Conservation (phyloP, 2,329 filamentous ascomycete genomes). For the Diaporthe citrichinensis region DNA sequence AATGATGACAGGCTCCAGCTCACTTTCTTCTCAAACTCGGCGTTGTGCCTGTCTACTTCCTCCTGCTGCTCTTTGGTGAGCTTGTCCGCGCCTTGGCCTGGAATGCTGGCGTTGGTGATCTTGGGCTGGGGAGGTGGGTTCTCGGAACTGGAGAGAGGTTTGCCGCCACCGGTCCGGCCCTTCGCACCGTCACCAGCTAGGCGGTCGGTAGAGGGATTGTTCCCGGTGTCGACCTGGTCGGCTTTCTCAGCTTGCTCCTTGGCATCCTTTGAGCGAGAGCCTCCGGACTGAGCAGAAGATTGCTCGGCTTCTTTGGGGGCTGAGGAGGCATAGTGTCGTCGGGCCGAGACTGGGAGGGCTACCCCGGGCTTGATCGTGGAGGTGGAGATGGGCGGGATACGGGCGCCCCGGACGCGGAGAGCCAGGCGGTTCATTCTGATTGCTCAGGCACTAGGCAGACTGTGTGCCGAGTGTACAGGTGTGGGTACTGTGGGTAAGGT, state of each 20-base stretch:
- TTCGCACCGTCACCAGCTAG: slow-evolving; percentile 46
- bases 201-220: slow-evolving; percentile 48
- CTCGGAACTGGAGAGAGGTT: slow-evolving; percentile 51
- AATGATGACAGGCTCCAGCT: background rate
- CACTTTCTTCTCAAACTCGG: slow-evolving; percentile 65
- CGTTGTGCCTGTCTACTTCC: slow-evolving; percentile 72
- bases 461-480: background rate
- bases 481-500: slow-evolving; percentile 35
- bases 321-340: slow-evolving; percentile 41
- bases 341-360: slow-evolving; percentile 2
- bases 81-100: slow-evolving; percentile 50
- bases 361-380: slow-evolving; percentile 5
- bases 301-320: slow-evolving; percentile 46
- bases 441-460: slow-evolving; percentile 13
- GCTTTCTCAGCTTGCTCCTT: slow-evolving; percentile 45
- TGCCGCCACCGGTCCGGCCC: slow-evolving; percentile 57
- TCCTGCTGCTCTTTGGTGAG: slow-evolving; percentile 66
- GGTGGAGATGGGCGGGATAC: slow-evolving; percentile 15
- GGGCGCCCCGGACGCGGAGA: slow-evolving; percentile 33
- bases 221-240: slow-evolving; percentile 42
- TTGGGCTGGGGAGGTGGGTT: slow-evolving; percentile 63
- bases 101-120: slow-evolving; percentile 63
- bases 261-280: slow-evolving; percentile 55
- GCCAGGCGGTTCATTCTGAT: slow-evolving; percentile 39
- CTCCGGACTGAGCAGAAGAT: slow-evolving; percentile 48